Evolutionary conservation across 306 rosid genomes (phyloP), one percentile per base, ranked within the genome.

Genomic region (Rubus idaeus): DNA sequence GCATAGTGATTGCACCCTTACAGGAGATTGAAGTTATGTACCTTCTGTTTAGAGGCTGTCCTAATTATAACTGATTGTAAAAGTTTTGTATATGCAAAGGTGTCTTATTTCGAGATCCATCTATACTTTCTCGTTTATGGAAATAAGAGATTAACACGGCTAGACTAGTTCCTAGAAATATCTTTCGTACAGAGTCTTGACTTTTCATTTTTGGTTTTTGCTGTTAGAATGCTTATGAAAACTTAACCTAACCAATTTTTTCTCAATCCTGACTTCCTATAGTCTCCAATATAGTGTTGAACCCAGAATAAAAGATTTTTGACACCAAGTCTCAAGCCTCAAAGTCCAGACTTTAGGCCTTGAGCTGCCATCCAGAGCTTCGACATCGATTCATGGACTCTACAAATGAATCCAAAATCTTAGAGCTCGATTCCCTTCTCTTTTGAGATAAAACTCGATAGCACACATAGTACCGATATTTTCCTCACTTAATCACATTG

Each of bases 81-180:
- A 58, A 41, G 10, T 41, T 17, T 30, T 74, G 69, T 60, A 45
- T 45, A 45, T 74, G 35, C 45, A 18, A 60, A 71, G 68, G 77
- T 23, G 41, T 73, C 66, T 30, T 73, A 35, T 35, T 57, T 57
- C 9, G 1, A 10, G 39, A n/a, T 42, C 14, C 8, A 8, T 46
- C 7, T 73, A 12, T 45, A 6, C 18, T 40, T 73, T 57, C 23
- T 23, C 56, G 26, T 53, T 49, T 0, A 3, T 10, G 18, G 6
- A 67, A 68, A 10, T 69, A 20, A 47, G 49, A 13, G 16, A 46
- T 42, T 11, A 4, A 26, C 66, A 23, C 66, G 18, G 41, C 10
- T 30, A 12, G 18, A 18, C 10, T 30, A 12, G 66, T 12, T 39
- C 46, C 45, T 39, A 16, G 42, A 16, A 64, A 40, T 61, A 30